Percentiles rank a stretch among this genome's conserved stretches.
phyloP scores from a whole-genome alignment of 1,284 basidiomycete species.

The Tylopilus orsonianus region DNA sequence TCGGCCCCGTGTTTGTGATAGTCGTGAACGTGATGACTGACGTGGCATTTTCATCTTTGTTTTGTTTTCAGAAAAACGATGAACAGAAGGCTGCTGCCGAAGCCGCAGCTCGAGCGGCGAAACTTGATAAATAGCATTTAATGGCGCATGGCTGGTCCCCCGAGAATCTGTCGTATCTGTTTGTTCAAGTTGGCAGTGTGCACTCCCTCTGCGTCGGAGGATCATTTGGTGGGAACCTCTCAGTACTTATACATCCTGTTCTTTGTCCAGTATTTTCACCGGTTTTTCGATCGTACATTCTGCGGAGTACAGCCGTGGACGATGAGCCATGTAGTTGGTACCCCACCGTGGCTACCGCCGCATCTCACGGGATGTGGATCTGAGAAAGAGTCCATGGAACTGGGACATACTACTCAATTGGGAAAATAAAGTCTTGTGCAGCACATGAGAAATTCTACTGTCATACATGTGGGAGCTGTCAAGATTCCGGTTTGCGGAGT shows the following conservation, averaged over 20 bases:
- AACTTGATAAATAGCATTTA: conserved; percentile 46
- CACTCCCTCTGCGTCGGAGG: conserved; percentile 6
- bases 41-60: too few relatives aligned
- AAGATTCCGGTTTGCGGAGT: conserved; percentile 12
- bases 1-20: conserved; percentile 10
- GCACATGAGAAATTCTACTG: conserved; percentile 8
- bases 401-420: conserved; percentile 16
- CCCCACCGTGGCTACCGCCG: conserved; percentile 18
- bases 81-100: conserved; percentile 49
- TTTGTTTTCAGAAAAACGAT: conserved; percentile 54
- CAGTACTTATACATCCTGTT: conserved; percentile 7
- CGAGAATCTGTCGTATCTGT: conserved; percentile 15
- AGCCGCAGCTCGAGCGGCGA: conserved; percentile 27
- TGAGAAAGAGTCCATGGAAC: conserved; percentile 6
- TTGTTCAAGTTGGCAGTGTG: not conserved
- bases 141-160: conserved; percentile 21
- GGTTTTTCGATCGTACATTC: not conserved
- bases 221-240: conserved; percentile 17
- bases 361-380: conserved; percentile 28
- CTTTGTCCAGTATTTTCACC: conserved; percentile 16
- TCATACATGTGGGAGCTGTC: conserved; percentile 14
- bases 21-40: conserved; percentile 16
- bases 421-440: conserved; percentile 11
- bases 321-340: conserved; percentile 6
- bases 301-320: not conserved